Evolutionary conservation across 768 basidiomycete genomes (phyloP), one percentile per base, ranked within the genome.

Genomic region (Boletales sp.): DNA sequence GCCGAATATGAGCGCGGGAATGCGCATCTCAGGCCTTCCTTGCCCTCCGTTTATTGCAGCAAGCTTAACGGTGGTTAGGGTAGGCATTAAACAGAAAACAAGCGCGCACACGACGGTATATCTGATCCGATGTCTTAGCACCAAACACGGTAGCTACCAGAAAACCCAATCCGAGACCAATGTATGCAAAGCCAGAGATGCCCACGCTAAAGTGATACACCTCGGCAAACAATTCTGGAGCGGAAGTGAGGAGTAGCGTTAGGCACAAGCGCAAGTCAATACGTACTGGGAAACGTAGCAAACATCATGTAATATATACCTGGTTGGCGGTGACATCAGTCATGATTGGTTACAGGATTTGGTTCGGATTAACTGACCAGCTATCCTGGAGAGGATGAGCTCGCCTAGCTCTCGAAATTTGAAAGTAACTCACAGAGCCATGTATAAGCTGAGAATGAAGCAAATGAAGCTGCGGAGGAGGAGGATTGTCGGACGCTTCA

Each of bases 251-350:
- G 15, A 4, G 9, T 6, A 42, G 6, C 8, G 2, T 7, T 15
- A 32, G 7, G 25, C 25, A 28, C 25, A 7, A 28, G 25, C 0
- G 9, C 18, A 46, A 32, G 1, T 39, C 19, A 34, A 36, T 34
- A 78, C 74, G 15, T 68, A 52, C 73, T 59, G 3, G 83, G 77
- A 65, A 87, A 86, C 3, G 85, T 86, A 1, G 84, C 68, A 57
- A 85, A 84, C 76, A 84, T 81, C 38, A 89, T 71, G 69, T 87
- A 89, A 65, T 82, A 86, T 51, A 86, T 84, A 21, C 83, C 64
- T 70, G 25, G 28, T 44, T 10, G 21, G 41, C 21, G 19, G 45
- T 8, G 9, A n/a, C 14, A n/a, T 61, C 33, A 60, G 51, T 46
- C 44, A 33, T 31, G 18, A 19, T 39, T 5, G 12, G 12, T 31